A percentile compares a stretch with the other conserved stretches of the same genome.
Conservation (phyloP, 768 basidiomycete genomes). For the Russula olivacea region DNA sequence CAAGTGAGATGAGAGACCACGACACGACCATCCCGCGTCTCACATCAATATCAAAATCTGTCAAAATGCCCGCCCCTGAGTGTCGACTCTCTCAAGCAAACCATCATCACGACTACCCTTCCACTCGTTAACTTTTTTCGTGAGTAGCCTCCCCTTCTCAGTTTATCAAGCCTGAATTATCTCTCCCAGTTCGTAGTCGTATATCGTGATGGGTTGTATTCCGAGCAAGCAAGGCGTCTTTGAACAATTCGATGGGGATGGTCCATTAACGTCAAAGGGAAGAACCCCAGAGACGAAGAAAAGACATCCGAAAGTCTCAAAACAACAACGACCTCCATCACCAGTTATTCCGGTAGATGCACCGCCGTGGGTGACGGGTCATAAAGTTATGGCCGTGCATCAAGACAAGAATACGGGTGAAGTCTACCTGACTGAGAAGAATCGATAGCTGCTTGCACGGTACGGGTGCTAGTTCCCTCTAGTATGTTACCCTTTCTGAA, state of each 20-base stretch:
- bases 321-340: constrained; percentile 4
- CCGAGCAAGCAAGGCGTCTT: constrained; percentile 36
- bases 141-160: neutral
- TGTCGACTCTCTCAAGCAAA: neutral
- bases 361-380: constrained; percentile 22
- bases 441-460: neutral
- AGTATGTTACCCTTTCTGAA: neutral
- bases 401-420: constrained; percentile 1
- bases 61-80: neutral
- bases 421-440: constrained; percentile 19
- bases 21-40: neutral
- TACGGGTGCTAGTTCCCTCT: neutral
- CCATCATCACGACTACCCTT: neutral
- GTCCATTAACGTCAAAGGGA: neutral
- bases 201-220: constrained; percentile 38
- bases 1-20: neutral
- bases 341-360: constrained; percentile 14
- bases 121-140: constrained; percentile 7
- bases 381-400: constrained; percentile 13
- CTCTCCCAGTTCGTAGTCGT: neutral
- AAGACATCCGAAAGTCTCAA: constrained; percentile 9
- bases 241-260: constrained; percentile 3
- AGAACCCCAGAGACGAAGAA: neutral
- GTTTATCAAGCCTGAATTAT: neutral
- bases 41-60: neutral